These are phyloP conservation scores for Fusarium nygamai DNA, from an alignment of 2,329 filamentous ascomycete genomes.

Conservation along the genomic window DNA sequence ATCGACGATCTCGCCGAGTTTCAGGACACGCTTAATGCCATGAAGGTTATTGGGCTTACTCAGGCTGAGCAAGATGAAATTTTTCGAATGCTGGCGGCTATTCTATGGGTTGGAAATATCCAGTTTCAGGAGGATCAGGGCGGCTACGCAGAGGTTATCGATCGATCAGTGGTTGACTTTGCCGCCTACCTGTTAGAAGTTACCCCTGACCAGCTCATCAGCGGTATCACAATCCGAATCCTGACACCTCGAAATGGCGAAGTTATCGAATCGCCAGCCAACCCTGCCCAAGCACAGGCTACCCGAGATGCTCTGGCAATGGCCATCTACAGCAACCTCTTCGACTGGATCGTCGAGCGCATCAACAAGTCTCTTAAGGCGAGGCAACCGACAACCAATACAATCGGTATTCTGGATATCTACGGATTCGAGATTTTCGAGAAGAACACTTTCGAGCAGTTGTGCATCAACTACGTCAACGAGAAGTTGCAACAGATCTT, in stretches of 20 bases:
- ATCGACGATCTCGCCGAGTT: constrained; percentile 94
- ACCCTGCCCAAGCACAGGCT: constrained; percentile 84
- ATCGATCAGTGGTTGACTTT: constrained; percentile 93
- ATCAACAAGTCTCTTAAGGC: constrained; percentile 90
- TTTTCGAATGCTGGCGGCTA: constrained; percentile 91
- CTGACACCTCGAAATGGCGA: constrained; percentile 75
- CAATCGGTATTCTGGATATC: constrained; percentile 97
- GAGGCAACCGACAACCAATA: constrained; percentile 78
- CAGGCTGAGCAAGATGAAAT: constrained; percentile 94
- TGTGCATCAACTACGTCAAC: constrained; percentile 99
- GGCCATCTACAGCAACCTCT: constrained; percentile 97
- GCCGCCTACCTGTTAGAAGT: constrained; percentile 94
- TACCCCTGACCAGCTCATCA: constrained; percentile 79
- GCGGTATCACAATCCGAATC: constrained; percentile 89
- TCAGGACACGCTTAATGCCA: constrained; percentile 89
- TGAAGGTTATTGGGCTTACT: constrained; percentile 90
- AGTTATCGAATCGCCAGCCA: constrained; percentile 80
- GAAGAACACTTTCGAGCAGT: constrained; percentile 97
- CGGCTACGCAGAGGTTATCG: constrained; percentile 86
- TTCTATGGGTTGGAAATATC: constrained; percentile 95
- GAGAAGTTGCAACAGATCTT: constrained; percentile 99
- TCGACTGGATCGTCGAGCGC: constrained; percentile 97
- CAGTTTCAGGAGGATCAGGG: constrained; percentile 89
- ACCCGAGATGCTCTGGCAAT: constrained; percentile 93
- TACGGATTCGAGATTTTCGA: constrained; percentile 99